Evolutionary conservation across 176 grass and related monocot genomes (phyloP).

Genomic region (Cenchrus fungigraminus): DNA sequence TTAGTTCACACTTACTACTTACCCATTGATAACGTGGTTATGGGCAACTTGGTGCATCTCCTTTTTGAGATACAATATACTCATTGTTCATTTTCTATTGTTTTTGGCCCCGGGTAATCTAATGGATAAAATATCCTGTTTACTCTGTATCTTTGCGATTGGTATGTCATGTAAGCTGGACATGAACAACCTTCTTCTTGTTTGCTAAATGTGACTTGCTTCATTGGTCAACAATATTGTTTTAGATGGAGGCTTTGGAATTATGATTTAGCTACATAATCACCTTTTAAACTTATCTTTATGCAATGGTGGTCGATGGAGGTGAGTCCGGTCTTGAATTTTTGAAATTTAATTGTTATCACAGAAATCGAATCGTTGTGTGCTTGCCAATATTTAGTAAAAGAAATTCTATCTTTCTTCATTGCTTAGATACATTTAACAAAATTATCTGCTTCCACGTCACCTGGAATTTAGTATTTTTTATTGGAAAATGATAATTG

Average conservation of each 20-base stretch:
- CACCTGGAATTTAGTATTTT: neutral
- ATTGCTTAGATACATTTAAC: conserved; percentile 24
- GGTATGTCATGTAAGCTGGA: neutral
- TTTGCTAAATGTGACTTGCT: neutral
- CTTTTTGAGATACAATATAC: neutral
- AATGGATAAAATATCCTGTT: neutral
- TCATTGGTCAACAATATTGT: neutral
- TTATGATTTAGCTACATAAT: neutral
- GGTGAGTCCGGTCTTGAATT: neutral
- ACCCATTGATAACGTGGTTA: neutral
- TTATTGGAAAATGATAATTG: conserved; percentile 7
- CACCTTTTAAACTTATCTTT: neutral
- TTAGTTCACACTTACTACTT: conserved; percentile 6
- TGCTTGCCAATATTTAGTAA: conserved; percentile 9
- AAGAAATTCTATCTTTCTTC: neutral
- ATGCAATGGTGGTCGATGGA: neutral
- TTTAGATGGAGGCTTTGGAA: neutral
- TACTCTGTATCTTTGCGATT: neutral
- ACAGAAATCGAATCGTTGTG: neutral
- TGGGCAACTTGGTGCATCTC: neutral
- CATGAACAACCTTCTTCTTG: neutral
- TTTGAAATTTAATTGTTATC: neutral
- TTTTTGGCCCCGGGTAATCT: conserved; percentile 6
- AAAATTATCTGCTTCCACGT: neutral
- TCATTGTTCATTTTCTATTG: neutral